phyloP scores from a whole-genome alignment of 352 stramenopile species.

The Pythium insidiosum region DNA sequence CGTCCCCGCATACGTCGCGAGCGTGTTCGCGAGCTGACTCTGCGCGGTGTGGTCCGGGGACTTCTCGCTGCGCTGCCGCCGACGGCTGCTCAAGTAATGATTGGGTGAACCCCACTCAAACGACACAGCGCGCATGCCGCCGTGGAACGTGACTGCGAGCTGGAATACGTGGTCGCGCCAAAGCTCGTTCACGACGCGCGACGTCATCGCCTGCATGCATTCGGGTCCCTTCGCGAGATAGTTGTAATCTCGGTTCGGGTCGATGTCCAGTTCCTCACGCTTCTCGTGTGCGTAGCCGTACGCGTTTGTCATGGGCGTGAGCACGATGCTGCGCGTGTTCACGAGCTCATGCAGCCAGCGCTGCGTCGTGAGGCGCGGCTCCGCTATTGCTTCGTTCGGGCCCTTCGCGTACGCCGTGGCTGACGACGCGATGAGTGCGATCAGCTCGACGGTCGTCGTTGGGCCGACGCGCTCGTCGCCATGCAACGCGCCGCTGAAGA shows the following conservation, averaged over 20 bases:
- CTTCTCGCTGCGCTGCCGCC: conserved; percentile 54
- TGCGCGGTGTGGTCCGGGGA: conserved; percentile 75
- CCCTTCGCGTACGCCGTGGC: conserved; percentile 26
- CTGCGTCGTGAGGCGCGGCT: conserved; percentile 27
- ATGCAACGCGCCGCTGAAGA: conserved; percentile 95
- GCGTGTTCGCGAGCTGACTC: conserved; percentile 39
- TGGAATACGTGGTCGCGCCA: conserved; percentile 97
- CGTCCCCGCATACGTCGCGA: conserved; percentile 62
- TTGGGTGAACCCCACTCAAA: conserved; percentile 97
- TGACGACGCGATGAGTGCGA: conserved; percentile 77
- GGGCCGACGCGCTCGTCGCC: conserved; percentile 94
- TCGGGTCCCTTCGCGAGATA: conserved; percentile 81
- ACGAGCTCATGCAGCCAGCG: conserved; percentile 77
- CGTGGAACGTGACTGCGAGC: conserved; percentile 97
- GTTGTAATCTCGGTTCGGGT: conserved; percentile 98
- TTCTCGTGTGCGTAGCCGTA: conserved; percentile 86
- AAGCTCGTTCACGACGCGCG: conserved; percentile 94
- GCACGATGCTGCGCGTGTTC: conserved; percentile 72
- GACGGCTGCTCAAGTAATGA: conserved; percentile 59
- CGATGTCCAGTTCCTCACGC: conserved; percentile 82
- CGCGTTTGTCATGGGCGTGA: conserved; percentile 93
- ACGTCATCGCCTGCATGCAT: conserved; percentile 96
- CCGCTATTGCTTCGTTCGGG: conserved; percentile 4
- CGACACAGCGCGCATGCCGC: conserved; percentile 93
- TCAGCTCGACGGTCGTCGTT: conserved; percentile 85